A percentile compares a stretch with the other conserved stretches of the same genome.
Conservation (phyloP, 257 asterid genomes). For the Solanum clarkiae region DNA sequence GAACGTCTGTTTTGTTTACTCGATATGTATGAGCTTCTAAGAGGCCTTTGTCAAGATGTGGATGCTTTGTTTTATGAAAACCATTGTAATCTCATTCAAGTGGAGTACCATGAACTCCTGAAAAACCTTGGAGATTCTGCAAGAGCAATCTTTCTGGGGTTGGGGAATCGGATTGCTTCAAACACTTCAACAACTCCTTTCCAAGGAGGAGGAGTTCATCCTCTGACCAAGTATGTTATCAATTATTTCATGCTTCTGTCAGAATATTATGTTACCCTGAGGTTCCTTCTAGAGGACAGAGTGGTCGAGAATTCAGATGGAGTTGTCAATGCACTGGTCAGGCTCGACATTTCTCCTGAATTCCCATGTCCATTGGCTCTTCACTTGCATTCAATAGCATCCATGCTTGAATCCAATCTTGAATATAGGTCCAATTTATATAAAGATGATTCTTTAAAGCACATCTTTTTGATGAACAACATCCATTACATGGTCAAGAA, state of each 20-base stretch:
- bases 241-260: constrained; percentile 47
- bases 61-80: constrained; percentile 31
- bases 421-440: constrained; percentile 26
- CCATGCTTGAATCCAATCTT: constrained; percentile 40
- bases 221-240: constrained; percentile 46
- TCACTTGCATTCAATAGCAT: constrained; percentile 30
- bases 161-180: constrained; percentile 33
- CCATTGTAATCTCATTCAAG: constrained; percentile 9
- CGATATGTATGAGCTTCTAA: constrained; percentile 46
- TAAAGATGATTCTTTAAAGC: constrained; percentile 31
- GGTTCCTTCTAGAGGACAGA: constrained; percentile 29
- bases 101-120: constrained; percentile 38
- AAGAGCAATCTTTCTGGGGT: constrained; percentile 16
- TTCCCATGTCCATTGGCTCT: constrained; percentile 18
- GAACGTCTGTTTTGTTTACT: constrained; percentile 53
- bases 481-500: constrained; percentile 62
- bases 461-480: constrained; percentile 62
- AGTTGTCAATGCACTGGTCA: constrained; percentile 2
- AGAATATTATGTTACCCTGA: constrained; percentile 39
- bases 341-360: not conserved
- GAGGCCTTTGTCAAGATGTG: constrained; percentile 13
- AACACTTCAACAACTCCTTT: constrained; percentile 25
- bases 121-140: constrained; percentile 29
- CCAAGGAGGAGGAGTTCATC: constrained; percentile 43
- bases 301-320: not conserved